phyloP scores from a whole-genome alignment of 176 grass and related monocot genomes.

The Tuctoria greenei region DNA sequence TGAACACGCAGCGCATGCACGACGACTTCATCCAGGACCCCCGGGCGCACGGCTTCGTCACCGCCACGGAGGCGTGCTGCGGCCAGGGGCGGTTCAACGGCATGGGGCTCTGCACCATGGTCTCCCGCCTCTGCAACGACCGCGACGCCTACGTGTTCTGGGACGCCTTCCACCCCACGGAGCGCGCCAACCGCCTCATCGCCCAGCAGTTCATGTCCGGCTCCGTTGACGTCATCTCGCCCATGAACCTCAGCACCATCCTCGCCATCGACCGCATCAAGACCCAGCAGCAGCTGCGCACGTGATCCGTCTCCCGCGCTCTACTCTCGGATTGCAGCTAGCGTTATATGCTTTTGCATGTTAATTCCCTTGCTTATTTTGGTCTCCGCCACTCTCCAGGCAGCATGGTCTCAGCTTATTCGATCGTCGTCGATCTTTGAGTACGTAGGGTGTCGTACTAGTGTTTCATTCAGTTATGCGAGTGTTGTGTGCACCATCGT shows the following conservation, averaged over 20 bases:
- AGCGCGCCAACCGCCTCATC: slow-evolving; percentile 77
- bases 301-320: no score
- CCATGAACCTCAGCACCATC: slow-evolving; percentile 87
- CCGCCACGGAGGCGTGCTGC: slow-evolving; percentile 69
- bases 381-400: no score
- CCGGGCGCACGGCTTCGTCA: slow-evolving; percentile 43
- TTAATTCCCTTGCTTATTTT: no score
- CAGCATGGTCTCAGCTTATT: no score
- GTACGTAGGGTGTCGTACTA: no score
- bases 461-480: no score
- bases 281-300: neutral
- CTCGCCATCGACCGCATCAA: slow-evolving; percentile 44
- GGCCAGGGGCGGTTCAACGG: slow-evolving; percentile 82
- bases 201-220: slow-evolving; percentile 60
- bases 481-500: no score
- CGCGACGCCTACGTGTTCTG: slow-evolving; percentile 75
- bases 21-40: slow-evolving; percentile 74
- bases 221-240: slow-evolving; percentile 42
- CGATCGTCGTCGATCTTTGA: no score
- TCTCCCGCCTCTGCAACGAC: slow-evolving; percentile 62
- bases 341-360: no score
- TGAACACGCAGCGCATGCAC: slow-evolving; percentile 64
- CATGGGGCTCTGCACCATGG: slow-evolving; percentile 68
- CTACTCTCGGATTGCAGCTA: no score
- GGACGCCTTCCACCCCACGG: slow-evolving; percentile 89